Percentiles rank a stretch among this genome's conserved stretches.
These are phyloP conservation scores for Saxispiralis lemnorum DNA, from an alignment of 495 filamentous ascomycete genomes.

Conservation along the genomic window DNA sequence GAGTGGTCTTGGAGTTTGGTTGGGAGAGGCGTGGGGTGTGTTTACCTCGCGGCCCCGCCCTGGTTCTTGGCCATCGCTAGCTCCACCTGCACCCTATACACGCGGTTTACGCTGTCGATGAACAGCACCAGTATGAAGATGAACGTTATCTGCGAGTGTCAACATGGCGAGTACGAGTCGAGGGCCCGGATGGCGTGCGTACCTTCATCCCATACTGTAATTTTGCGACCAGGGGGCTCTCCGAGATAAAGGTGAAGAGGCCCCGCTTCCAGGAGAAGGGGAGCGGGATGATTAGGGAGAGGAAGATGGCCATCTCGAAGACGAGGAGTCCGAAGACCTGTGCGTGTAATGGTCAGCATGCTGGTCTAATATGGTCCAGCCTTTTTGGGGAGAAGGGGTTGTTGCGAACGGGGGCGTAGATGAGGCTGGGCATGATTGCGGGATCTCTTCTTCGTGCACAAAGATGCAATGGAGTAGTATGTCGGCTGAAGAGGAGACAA, in stretches of 20 bases:
- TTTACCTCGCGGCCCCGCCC: conserved; percentile 32
- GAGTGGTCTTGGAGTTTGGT: conserved; percentile 11
- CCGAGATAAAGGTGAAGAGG: conserved; percentile 84
- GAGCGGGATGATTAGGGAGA: conserved; percentile 78
- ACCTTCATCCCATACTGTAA: conserved; percentile 68
- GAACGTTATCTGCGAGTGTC: conserved; percentile 61
- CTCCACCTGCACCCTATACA: conserved; percentile 89
- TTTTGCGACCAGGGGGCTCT: conserved; percentile 66
- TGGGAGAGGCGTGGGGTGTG: background rate
- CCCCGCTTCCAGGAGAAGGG: conserved; percentile 73
- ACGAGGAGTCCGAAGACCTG: conserved; percentile 90
- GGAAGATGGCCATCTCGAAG: conserved; percentile 82
- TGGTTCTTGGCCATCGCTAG: conserved; percentile 42
- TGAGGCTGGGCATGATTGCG: conserved; percentile 22
- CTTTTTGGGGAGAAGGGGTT: too few relatives aligned
- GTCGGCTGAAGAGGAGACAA: background rate
- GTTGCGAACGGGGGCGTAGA: conserved; percentile 23
- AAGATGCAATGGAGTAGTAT: too few relatives aligned
- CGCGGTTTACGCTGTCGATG: conserved; percentile 95
- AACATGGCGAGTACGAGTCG: background rate
- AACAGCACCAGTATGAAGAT: conserved; percentile 97
- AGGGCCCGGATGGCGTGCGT: background rate
- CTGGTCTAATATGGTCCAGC: background rate
- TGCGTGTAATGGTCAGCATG: conserved; percentile 5
- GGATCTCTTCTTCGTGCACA: conserved; percentile 1